phyloP scores from a whole-genome alignment of 257 asterid genomes.

The Fraxinus excelsior region DNA sequence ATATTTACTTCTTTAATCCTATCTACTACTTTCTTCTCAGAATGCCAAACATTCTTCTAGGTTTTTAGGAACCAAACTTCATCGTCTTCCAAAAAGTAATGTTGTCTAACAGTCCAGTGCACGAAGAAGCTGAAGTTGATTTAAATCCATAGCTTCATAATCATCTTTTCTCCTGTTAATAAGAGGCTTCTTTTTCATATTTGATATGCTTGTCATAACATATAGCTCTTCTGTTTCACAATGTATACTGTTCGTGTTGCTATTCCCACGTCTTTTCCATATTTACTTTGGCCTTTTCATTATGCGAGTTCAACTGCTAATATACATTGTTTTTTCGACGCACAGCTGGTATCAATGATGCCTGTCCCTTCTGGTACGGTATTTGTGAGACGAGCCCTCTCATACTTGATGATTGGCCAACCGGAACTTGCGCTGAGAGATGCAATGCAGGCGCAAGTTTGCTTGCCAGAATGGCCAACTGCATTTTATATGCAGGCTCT shows the following conservation, averaged over 20 bases:
- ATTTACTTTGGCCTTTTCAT: not conserved
- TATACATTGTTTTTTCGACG: not conserved
- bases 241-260: not conserved
- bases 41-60: not conserved
- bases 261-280: not conserved
- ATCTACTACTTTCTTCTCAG: not conserved
- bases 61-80: not conserved
- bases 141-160: not conserved
- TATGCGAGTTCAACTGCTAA: not conserved
- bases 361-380: conserved; percentile 91
- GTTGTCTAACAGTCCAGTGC: not conserved
- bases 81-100: not conserved
- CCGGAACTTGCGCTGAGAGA: conserved; percentile 83
- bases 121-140: not conserved
- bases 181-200: not conserved
- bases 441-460: conserved; percentile 97
- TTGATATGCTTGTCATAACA: not conserved
- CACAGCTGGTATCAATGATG: conserved; percentile 90
- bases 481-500: conserved; percentile 96
- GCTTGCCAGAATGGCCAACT: conserved; percentile 96
- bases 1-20: too few relatives aligned
- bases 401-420: conserved; percentile 83
- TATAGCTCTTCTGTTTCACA: not conserved
- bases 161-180: not conserved
- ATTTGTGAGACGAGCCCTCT: conserved; percentile 84